Evolutionary conservation across 140 eudicot species (phyloP).

Genomic region (Artemisia princeps): DNA sequence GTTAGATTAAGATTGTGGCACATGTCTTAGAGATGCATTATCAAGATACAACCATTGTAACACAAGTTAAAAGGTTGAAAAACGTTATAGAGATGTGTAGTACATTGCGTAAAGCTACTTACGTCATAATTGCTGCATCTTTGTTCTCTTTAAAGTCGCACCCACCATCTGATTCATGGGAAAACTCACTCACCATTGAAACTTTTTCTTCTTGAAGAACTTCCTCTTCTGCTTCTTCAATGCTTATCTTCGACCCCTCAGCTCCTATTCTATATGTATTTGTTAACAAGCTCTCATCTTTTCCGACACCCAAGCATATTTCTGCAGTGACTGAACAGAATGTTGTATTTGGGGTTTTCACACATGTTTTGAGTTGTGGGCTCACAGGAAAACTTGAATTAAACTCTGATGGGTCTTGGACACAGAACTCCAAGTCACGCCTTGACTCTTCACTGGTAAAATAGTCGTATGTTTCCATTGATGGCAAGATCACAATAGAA

Average conservation of each 20-base stretch:
- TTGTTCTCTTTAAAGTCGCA: conserved; percentile 10
- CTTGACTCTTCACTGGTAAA: conserved; percentile 13
- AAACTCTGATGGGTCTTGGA: conserved; percentile 20
- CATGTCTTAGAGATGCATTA: conserved; percentile 4
- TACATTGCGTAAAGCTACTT: conserved; percentile 27
- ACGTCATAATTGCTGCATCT: conserved; percentile 32
- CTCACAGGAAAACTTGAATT: conserved; percentile 15
- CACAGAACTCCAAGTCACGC: conserved; percentile 5
- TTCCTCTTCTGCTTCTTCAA: conserved; percentile 20
- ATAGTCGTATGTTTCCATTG: conserved; percentile 14
- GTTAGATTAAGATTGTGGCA: conserved; percentile 11
- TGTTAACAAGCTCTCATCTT: conserved; percentile 24
- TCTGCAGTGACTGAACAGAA: conserved; percentile 18
- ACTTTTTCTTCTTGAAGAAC: conserved; percentile 20
- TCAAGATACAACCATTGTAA: conserved; percentile 5
- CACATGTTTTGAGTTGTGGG: conserved; percentile 20
- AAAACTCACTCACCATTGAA: conserved; percentile 23
- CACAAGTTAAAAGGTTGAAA: conserved; percentile 14
- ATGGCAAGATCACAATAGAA: conserved; percentile 13
- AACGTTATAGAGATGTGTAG: conserved; percentile 5
- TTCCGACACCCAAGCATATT: conserved; percentile 18
- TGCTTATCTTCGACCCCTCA: conserved; percentile 16
- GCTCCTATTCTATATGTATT: conserved; percentile 17
- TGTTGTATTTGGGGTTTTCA: conserved; percentile 20
- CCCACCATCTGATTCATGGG: conserved; percentile 18